Evolutionary conservation across 2,329 filamentous ascomycete species (phyloP), one percentile per base, ranked within the genome.

Genomic region (Diaporthe vexans): DNA sequence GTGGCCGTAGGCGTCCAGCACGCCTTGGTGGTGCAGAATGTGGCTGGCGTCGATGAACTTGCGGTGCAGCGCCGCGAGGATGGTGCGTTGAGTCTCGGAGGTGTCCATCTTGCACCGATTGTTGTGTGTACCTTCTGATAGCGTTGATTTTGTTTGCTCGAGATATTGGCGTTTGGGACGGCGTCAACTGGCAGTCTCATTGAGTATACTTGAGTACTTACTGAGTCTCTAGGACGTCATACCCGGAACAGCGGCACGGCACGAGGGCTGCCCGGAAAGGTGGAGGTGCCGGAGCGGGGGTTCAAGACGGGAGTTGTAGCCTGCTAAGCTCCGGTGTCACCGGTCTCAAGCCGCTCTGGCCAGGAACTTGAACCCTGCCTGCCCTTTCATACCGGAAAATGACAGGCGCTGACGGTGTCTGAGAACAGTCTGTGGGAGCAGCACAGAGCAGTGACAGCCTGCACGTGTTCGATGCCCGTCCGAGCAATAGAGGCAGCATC

Each of bases 1-100:
- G 76, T 91, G 88, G 24, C 88, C 88, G 77, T 87, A 90, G 0
- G 86, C 88, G 73, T 90, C 88, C 48, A 91, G 78, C 10, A 90
- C 83, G 61, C 82, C 82, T 65, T 88, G 81, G 70, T 86, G 79
- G 78, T 89, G 86, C 3, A 90, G 84, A 72, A 90, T 88, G 77
- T 89, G 87, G 75, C 83, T 84, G 33, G 85, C 86, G 8, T 82
- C 83, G 26, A 88, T 85, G 35, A 88, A 76, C 33, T 76, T 78
- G 13, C 76, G 59, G 56, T 74, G 58, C 29, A 65, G 35, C 10
- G 48, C 58, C 33, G 40, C 56, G 29, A 76, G 61, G 63, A 74
- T n/a, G 24, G 51, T 58, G 33, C 35, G 61, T 15, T 72, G 51
- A 17, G 15, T 29, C n/a, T 35, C 29, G 8, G 48, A n/a, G 46